Evolutionary conservation across 768 basidiomycete genomes (phyloP).

Genomic region (Chalciporus sphaerocephalus): DNA sequence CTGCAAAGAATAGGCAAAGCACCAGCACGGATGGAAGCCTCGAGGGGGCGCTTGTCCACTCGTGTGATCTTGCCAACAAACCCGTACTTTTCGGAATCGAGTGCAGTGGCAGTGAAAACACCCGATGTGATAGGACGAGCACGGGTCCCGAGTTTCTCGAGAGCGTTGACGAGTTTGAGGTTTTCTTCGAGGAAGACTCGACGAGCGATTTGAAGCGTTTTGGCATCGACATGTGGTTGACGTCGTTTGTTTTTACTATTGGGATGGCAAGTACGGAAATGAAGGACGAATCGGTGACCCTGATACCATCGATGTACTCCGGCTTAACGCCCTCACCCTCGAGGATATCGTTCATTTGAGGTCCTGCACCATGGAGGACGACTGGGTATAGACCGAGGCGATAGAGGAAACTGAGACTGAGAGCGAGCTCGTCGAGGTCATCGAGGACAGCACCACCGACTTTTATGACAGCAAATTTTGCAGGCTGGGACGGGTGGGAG

Average conservation of each 20-base stretch:
- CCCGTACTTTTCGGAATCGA: conserved; percentile 91
- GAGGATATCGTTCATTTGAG: conserved; percentile 91
- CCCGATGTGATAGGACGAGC: conserved; percentile 97
- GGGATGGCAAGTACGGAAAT: not conserved
- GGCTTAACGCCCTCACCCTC: conserved; percentile 90
- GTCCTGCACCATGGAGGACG: conserved; percentile 93
- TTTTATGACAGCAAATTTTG: conserved; percentile 97
- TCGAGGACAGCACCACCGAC: conserved; percentile 94
- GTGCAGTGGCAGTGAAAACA: conserved; percentile 95
- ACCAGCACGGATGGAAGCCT: conserved; percentile 94
- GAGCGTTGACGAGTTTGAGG: conserved; percentile 85
- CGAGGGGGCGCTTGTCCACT: conserved; percentile 94
- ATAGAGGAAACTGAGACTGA: conserved; percentile 94
- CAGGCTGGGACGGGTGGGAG: conserved; percentile 81
- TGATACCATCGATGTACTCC: conserved; percentile 96
- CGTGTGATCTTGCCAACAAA: conserved; percentile 93
- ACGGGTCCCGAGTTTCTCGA: conserved; percentile 93
- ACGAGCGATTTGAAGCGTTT: conserved; percentile 91
- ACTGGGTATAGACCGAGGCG: conserved; percentile 97
- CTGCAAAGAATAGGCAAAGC: conserved; percentile 94
- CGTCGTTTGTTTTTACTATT: no score
- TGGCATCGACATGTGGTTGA: conserved; percentile 58
- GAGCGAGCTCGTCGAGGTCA: conserved; percentile 88
- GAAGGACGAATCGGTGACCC: conserved; percentile 74
- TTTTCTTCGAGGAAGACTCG: conserved; percentile 98